phyloP scores from a whole-genome alignment of 495 filamentous ascomycete species.

The Aspergillus affinis region DNA sequence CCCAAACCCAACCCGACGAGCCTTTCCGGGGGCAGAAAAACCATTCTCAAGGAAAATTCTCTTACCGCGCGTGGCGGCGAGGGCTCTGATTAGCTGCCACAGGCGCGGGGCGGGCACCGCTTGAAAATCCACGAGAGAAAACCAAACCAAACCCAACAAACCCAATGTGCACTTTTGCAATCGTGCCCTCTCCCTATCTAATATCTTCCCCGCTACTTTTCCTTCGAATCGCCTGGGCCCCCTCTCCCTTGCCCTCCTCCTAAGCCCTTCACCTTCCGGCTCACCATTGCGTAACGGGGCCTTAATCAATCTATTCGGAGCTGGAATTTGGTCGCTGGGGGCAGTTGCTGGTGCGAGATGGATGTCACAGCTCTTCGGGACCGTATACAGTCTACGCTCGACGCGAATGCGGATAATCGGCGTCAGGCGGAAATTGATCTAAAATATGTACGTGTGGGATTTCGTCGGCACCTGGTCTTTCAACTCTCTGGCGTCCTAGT shows the following conservation, averaged over 20 bases:
- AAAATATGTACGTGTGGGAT: conserved; percentile 72
- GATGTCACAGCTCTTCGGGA: conserved; percentile 82
- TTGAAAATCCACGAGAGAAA: conserved; percentile 44
- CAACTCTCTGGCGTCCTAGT: not conserved
- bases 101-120: conserved; percentile 37
- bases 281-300: conserved; percentile 23
- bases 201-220: conserved; percentile 14
- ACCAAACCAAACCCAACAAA: conserved; percentile 31
- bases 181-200: conserved; percentile 18
- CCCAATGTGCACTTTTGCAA: conserved; percentile 21
- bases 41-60: conserved; percentile 19
- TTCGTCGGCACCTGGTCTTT: conserved; percentile 15
- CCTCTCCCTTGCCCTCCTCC: conserved; percentile 7
- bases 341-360: conserved; percentile 57
- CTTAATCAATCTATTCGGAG: conserved; percentile 24
- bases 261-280: conserved; percentile 14
- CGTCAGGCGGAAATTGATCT: conserved; percentile 88
- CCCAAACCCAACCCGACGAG: not conserved
- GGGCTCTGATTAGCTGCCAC: conserved; percentile 47
- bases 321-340: conserved; percentile 37
- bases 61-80: conserved; percentile 30
- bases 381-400: conserved; percentile 85
- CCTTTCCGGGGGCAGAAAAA: conserved; percentile 2
- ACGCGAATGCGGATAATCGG: conserved; percentile 79
- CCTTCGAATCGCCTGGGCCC: conserved; percentile 11